Evolutionary conservation across 495 filamentous ascomycete species (phyloP), one percentile per base, ranked within the genome.

Genomic region (Daldinia decipiens): DNA sequence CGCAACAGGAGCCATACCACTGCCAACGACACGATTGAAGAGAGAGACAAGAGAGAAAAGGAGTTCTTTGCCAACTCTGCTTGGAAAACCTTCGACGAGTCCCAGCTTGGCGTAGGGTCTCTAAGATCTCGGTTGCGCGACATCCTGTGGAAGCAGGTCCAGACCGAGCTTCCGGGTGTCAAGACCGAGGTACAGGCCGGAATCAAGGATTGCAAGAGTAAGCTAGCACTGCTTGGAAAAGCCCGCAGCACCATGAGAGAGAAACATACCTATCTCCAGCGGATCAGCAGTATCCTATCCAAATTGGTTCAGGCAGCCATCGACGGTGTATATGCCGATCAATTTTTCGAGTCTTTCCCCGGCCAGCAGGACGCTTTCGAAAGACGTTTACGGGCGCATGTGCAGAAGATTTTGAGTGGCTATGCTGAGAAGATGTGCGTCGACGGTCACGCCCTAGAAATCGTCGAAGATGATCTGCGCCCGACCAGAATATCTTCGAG

Each of bases 241-340:
- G 55, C 73, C 15, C 74, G 67, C 50, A 68, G 43, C 40, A 70
- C 80, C 0, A 17, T 45, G 12, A 72, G 81, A 15, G 75, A 87
- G 60, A 83, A 88, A 68, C 63, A 71, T n/a, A 76, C 64, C 11
- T 84, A 78, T 59, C 78, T 88, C 5, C 68, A 82, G 5, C 58
- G 68, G 32, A 68, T 77, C 36, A 77, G 73, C 40, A 68, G 70
- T 6, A 43, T n/a, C 26, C 61, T 75, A 40, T 62, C 47, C 1
- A 69, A 58, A 12, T 39, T 77, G 9, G 53, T 67, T 2, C 52
- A 58, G 34, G 73, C 68, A 27, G 75, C 69, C 11, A 69, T 73
- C 38, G 73, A 77, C 21, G 75, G 75, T 1, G 65, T 68, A 17
- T 77, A 77, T 29, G 62, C 62, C 12, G 70, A 77, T 52, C 27